Evolutionary conservation across 2,329 filamentous ascomycete genomes (phyloP).

Genomic region (Aphanocladium album): DNA sequence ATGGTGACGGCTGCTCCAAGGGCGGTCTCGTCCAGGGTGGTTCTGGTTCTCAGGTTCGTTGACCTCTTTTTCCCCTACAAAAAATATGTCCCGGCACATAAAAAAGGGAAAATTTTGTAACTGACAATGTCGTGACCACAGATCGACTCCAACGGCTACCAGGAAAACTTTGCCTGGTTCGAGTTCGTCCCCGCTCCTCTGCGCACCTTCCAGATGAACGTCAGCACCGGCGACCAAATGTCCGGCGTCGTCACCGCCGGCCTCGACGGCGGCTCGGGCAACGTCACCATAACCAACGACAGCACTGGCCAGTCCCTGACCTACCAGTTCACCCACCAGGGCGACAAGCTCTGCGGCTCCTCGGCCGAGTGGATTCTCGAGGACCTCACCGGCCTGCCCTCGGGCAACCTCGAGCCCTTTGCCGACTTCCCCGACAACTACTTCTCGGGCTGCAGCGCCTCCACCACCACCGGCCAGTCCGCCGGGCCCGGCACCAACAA

Average conservation of each 20-base stretch:
- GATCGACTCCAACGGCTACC: not conserved
- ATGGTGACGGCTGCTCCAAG: slow-evolving; percentile 2
- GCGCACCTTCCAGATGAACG: not conserved
- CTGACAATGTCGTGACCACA: not conserved
- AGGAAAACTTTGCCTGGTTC: not conserved
- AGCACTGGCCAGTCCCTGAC: slow-evolving; percentile 1
- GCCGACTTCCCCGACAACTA: not conserved
- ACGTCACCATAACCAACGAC: slow-evolving; percentile 7
- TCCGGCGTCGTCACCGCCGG: not conserved
- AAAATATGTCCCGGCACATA: not conserved
- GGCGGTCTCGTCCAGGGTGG: slow-evolving; percentile 3
- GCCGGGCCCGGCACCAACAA: slow-evolving; percentile 1
- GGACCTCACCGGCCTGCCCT: not conserved
- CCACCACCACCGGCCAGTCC: not conserved
- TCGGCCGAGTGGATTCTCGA: slow-evolving; percentile 10
- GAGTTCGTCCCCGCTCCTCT: not conserved
- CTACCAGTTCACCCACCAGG: not conserved
- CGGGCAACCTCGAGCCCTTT: not conserved
- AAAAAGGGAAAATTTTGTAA: not conserved
- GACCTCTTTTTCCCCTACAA: not conserved
- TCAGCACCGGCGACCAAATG: slow-evolving; percentile 6
- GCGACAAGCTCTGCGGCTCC: slow-evolving; percentile 1
- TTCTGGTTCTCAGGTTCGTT: not conserved
- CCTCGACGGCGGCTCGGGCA: not conserved
- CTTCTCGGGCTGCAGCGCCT: not conserved